Conservation (phyloP, 345 rosid genomes). For the Pseudoturritis turrita region DNA sequence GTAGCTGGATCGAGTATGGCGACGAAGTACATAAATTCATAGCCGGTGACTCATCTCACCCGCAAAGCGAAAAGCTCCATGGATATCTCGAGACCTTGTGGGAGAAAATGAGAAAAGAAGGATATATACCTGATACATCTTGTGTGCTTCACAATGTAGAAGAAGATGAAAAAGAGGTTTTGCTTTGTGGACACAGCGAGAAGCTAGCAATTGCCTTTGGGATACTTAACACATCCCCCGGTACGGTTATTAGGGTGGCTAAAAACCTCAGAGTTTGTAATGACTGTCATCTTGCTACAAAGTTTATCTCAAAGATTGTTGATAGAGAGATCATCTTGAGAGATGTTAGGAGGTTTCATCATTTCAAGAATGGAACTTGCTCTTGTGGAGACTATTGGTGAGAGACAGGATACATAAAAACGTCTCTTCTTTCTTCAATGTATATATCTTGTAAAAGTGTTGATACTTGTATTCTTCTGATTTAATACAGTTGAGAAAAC, state of each 20-base stretch:
- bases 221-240: constrained; percentile 62
- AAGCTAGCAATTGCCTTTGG: constrained; percentile 86
- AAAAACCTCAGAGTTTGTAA: constrained; percentile 90
- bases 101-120: constrained; percentile 67
- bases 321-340: constrained; percentile 74
- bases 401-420: not conserved
- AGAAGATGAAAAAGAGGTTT: constrained; percentile 69
- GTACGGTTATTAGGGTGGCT: constrained; percentile 72
- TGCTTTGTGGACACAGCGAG: constrained; percentile 91
- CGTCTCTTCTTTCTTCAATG: not conserved
- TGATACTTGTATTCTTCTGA: constrained; percentile 10
- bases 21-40: constrained; percentile 78
- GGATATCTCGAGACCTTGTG: constrained; percentile 52
- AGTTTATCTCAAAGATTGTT: constrained; percentile 62
- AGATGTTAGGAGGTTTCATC: constrained; percentile 87
- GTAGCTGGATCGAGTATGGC: constrained; percentile 79
- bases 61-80: constrained; percentile 59
- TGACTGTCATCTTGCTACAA: constrained; percentile 71
- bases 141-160: constrained; percentile 79
- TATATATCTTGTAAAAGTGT: not conserved
- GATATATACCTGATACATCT: constrained; percentile 81
- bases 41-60: constrained; percentile 79
- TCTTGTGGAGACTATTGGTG: constrained; percentile 89
- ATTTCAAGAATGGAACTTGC: constrained; percentile 72
- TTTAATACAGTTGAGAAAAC: not conserved